Percentiles rank a stretch among this genome's conserved stretches.
phyloP scores from a whole-genome alignment of 441 rosid species.

The Croton laevigatus region DNA sequence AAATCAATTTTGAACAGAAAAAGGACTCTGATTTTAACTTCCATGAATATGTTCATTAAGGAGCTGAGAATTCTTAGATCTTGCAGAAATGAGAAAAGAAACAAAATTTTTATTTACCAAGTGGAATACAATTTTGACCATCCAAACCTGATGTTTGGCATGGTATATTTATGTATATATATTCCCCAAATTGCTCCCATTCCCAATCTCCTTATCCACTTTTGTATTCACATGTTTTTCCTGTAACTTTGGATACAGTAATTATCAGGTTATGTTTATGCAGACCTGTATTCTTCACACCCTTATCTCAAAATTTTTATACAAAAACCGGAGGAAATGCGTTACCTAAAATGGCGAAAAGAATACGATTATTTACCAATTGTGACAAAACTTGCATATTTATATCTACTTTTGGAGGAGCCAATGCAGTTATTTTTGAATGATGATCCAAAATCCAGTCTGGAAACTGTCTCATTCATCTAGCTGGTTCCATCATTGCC shows the following conservation, averaged over 20 bases:
- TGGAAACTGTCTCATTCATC: neutral
- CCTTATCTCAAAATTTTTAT: neutral
- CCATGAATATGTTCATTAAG: neutral
- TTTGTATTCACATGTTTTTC: neutral
- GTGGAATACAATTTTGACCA: neutral
- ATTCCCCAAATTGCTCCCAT: neutral
- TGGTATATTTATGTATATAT: neutral
- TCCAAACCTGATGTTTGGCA: neutral
- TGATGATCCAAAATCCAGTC: neutral
- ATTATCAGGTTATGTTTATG: neutral
- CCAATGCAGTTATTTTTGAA: neutral
- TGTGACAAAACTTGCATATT: neutral
- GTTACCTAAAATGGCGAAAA: neutral
- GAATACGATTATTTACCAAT: neutral
- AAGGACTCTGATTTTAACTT: neutral
- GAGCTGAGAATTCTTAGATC: too few relatives aligned
- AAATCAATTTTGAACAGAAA: neutral
- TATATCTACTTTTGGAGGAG: neutral
- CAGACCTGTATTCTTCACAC: neutral
- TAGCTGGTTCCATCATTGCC: constrained; percentile 25
- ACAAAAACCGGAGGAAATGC: neutral
- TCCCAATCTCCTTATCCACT: neutral
- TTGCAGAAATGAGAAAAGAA: neutral
- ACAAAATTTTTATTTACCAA: neutral
- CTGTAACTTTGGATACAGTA: neutral